These are phyloP conservation scores for Fusarium xyrophilum DNA, from an alignment of 2,329 filamentous ascomycete species.

Conservation along the genomic window DNA sequence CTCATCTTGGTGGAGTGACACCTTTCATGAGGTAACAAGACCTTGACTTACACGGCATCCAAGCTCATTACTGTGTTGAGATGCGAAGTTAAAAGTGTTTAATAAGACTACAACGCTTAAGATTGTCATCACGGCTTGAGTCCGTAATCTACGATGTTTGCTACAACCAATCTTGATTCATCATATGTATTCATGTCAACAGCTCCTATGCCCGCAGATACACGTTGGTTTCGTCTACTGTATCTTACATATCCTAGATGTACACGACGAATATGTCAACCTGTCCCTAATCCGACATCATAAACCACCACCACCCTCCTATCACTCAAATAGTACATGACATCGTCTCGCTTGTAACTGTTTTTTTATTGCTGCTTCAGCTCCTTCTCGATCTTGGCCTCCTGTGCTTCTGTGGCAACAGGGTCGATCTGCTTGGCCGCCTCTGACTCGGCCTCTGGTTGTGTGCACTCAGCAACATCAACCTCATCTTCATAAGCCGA, in stretches of 20 bases:
- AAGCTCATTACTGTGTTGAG: not conserved
- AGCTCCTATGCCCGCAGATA: slow-evolving; percentile 9
- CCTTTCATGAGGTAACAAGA: slow-evolving; percentile 1
- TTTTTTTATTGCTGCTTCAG: slow-evolving; percentile 26
- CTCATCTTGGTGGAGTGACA: slow-evolving; percentile 4
- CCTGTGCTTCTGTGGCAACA: slow-evolving; percentile 19
- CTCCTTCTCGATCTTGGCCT: slow-evolving; percentile 35
- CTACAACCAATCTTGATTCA: not conserved
- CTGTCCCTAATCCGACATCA: slow-evolving; percentile 2
- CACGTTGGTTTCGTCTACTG: slow-evolving; percentile 22
- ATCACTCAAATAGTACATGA: slow-evolving; percentile 25
- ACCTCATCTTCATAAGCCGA: slow-evolving; percentile 48
- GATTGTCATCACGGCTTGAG: not conserved
- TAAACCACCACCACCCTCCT: not conserved
- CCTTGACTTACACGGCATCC: slow-evolving; percentile 5
- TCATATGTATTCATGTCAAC: not conserved
- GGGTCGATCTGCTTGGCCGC: slow-evolving; percentile 25
- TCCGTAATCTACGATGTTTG: not conserved
- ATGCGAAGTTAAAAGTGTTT: not conserved
- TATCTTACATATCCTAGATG: slow-evolving; percentile 42
- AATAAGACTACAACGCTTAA: not conserved
- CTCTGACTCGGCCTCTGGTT: slow-evolving; percentile 29
- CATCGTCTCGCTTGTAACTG: not conserved
- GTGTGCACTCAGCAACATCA: slow-evolving; percentile 37
- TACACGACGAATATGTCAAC: slow-evolving; percentile 34